These are phyloP conservation scores for Pythium dissotocum DNA, from an alignment of 352 stramenopile species.

Conservation along the genomic window DNA sequence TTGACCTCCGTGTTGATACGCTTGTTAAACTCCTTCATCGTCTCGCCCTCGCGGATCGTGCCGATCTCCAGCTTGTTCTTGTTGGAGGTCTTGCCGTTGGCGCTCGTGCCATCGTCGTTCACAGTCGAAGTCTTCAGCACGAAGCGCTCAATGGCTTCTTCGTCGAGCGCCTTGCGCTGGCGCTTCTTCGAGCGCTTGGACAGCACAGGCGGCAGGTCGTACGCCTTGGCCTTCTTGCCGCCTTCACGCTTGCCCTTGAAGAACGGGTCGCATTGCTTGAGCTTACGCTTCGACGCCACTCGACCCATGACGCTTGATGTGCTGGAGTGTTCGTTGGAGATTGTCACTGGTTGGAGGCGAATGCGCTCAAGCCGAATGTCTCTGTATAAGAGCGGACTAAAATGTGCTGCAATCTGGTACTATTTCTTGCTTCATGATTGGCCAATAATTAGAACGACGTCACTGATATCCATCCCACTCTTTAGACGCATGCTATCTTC, in stretches of 20 bases:
- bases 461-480: too few relatives aligned
- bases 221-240: conserved; percentile 71
- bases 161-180: conserved; percentile 61
- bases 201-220: conserved; percentile 64
- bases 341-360: conserved; percentile 20
- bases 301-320: conserved; percentile 51
- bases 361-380: conserved; percentile 18
- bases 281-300: conserved; percentile 75
- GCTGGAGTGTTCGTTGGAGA: background rate
- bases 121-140: conserved; percentile 56
- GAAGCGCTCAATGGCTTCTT: conserved; percentile 64
- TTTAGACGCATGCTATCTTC: background rate
- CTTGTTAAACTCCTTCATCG: conserved; percentile 85
- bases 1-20: conserved; percentile 83
- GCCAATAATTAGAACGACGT: background rate
- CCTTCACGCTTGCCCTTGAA: conserved; percentile 79
- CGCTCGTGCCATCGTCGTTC: conserved; percentile 20
- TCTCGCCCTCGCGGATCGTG: conserved; percentile 66
- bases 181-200: conserved; percentile 84
- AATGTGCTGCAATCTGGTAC: background rate
- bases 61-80: conserved; percentile 57
- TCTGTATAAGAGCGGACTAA: conserved; percentile 2
- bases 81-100: conserved; percentile 29
- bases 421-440: background rate
- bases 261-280: conserved; percentile 87